A percentile compares a stretch with the other conserved stretches of the same genome.
Evolutionary conservation across 495 filamentous ascomycete genomes (phyloP).

Genomic region (Tuber umbilicatum): DNA sequence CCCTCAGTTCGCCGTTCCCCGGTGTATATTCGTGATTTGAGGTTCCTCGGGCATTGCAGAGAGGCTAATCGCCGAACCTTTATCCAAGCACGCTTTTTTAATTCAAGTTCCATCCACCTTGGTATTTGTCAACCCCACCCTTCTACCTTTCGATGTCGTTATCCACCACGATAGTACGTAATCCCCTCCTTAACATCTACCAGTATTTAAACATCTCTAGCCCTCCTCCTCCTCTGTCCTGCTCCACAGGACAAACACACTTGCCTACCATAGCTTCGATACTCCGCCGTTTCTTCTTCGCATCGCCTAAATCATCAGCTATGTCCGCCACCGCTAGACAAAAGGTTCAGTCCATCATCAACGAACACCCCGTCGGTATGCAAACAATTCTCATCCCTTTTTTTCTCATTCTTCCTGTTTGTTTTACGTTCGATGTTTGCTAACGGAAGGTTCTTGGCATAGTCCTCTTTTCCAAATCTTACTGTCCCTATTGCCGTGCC

Average conservation of each 20-base stretch:
- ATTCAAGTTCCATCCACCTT: background rate
- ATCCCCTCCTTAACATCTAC: background rate
- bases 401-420: constrained; percentile 1
- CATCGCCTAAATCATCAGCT: constrained; percentile 53
- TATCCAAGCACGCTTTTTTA: background rate
- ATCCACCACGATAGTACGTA: constrained; percentile 7
- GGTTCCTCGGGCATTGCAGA: background rate
- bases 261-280: constrained; percentile 64
- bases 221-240: constrained; percentile 6
- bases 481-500: constrained; percentile 88
- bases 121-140: constrained; percentile 1
- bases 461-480: constrained; percentile 95
- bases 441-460: constrained; percentile 1
- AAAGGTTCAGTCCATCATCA: constrained; percentile 79
- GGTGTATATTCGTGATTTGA: background rate
- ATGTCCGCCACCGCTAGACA: constrained; percentile 67
- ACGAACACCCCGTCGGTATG: constrained; percentile 84
- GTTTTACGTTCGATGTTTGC: background rate
- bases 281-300: constrained; percentile 69
- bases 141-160: background rate
- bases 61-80: background rate
- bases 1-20: background rate
- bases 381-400: constrained; percentile 23
- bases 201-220: background rate
- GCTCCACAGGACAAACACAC: constrained; percentile 12